Conservation (phyloP, 2,329 filamentous ascomycete species). For the Fusarium fujikuroi region DNA sequence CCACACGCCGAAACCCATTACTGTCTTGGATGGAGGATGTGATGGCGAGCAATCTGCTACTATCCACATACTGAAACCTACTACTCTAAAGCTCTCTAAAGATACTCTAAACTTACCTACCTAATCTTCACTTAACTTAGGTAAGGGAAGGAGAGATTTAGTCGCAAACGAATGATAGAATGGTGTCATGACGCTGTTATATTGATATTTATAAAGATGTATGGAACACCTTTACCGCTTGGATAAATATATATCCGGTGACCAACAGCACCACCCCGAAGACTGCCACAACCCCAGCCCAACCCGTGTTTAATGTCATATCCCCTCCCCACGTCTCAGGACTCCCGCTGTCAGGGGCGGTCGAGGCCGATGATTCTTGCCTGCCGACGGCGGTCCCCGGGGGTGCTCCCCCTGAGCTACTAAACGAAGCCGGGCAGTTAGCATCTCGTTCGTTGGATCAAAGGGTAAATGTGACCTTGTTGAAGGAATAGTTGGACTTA, state of each 20-base stretch:
- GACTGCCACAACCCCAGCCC: neutral
- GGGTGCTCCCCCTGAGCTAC: neutral
- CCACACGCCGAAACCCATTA: too few relatives aligned
- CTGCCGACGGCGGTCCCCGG: rapidly evolving
- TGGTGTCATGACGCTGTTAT: neutral
- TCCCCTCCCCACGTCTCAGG: neutral
- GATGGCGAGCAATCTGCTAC: too few relatives aligned
- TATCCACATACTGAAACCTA: too few relatives aligned
- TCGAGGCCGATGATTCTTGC: neutral
- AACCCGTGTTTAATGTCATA: rapidly evolving
- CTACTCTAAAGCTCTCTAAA: neutral
- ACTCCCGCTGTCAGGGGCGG: neutral
- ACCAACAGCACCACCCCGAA: neutral
- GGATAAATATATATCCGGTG: neutral
- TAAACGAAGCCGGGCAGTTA: neutral
- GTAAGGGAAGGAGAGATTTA: neutral
- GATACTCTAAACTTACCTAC: neutral
- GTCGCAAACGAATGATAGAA: neutral
- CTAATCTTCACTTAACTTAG: neutral
- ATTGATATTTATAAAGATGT: neutral
- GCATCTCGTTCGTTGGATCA: rapidly evolving
- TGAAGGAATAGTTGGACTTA: too few relatives aligned
- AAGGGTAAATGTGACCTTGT: neutral
- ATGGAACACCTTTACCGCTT: neutral
- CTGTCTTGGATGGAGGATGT: too few relatives aligned